Base-by-base conservation (phyloP, 352 stramenopile genomes). In the Globisporangium barbulae region DNA sequence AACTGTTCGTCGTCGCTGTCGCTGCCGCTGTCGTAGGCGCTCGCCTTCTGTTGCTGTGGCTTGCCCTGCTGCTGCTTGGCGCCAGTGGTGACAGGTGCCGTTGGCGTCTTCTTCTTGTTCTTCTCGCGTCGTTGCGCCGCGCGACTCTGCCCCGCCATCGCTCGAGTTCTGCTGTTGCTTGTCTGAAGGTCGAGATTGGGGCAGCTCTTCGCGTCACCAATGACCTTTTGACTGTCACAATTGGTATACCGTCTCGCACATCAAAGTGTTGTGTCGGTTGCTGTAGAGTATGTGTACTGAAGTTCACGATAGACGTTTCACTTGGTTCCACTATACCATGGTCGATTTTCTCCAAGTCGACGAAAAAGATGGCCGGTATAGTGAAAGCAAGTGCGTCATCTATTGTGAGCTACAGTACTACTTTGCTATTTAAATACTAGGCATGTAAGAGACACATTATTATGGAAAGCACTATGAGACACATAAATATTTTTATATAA, bases 81-180 rank as follows among this genome's bases (percentile, higher is more conserved):
- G 9, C 31, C 30, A 53, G 44, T 30, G 31, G 1, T 49, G 22
- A 19, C 15, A n/a, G 15, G 10, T 49, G 30, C 37, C 21, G 31
- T 35, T 42, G 55, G 3, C 31, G 9, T 3, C 57, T 78, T 73
- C 59, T 71, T 68, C 31, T 61, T 67, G 58, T 70, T 80, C 64
- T 85, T 85, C 59, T 76, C 74, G 53, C 77, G 75, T 19, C 74
- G 77, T 53, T 73, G 64, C 53, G 70, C 64, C 35, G 76, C 76
- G 52, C 74, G 74, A 70, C 73, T 83, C 17, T 70, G 70, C 19
- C 68, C 67, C 22, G 59, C 73, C 76, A 84, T 84, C 31, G 35
- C 41, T 37, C 6, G 25, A 28, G 1, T 28, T 28, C 25, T 28
- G 25, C 44, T 33, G 22, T 7, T 53, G 31, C 13, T 7, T 21